phyloP scores from a whole-genome alignment of 352 stramenopile species.

The Peronospora farinosa region DNA sequence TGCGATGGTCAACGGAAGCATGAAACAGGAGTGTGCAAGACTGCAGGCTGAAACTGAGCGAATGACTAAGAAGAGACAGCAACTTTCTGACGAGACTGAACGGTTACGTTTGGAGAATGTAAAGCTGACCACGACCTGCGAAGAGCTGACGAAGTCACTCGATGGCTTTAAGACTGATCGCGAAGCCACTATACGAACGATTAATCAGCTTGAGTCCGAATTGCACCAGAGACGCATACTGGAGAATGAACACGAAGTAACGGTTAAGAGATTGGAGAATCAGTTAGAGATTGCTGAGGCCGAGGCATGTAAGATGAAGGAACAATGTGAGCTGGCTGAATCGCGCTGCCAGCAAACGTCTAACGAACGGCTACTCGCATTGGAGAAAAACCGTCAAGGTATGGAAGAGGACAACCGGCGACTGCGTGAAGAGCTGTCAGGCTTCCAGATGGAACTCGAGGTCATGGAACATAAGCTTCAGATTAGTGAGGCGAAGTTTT shows the following conservation, averaged over 20 bases:
- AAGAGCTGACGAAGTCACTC: conserved; percentile 48
- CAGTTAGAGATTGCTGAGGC: conserved; percentile 37
- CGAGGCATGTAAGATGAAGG: conserved; percentile 34
- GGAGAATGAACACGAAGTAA: conserved; percentile 37
- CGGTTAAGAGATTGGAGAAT: conserved; percentile 37
- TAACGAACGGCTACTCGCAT: conserved; percentile 45
- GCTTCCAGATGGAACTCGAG: conserved; percentile 46
- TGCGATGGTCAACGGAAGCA: conserved; percentile 38
- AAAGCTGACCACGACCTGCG: conserved; percentile 46
- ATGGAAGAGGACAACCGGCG: conserved; percentile 54
- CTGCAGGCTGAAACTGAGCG: conserved; percentile 50
- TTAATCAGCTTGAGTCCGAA: conserved; percentile 45
- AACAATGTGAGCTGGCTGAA: conserved; percentile 36
- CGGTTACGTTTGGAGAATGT: conserved; percentile 44
- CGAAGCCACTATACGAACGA: conserved; percentile 35
- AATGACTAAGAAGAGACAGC: conserved; percentile 41
- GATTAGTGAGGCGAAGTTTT: conserved; percentile 32
- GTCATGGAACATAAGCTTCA: conserved; percentile 41
- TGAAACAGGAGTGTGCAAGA: conserved; percentile 41
- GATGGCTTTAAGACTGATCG: conserved; percentile 42
- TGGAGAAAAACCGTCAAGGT: conserved; percentile 47
- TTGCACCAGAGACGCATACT: conserved; percentile 35
- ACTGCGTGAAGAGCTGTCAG: conserved; percentile 39
- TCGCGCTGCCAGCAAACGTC: conserved; percentile 40
- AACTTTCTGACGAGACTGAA: conserved; percentile 36